Base-by-base conservation (phyloP, 164 flowering plant species). In the Taxillus chinensis region DNA sequence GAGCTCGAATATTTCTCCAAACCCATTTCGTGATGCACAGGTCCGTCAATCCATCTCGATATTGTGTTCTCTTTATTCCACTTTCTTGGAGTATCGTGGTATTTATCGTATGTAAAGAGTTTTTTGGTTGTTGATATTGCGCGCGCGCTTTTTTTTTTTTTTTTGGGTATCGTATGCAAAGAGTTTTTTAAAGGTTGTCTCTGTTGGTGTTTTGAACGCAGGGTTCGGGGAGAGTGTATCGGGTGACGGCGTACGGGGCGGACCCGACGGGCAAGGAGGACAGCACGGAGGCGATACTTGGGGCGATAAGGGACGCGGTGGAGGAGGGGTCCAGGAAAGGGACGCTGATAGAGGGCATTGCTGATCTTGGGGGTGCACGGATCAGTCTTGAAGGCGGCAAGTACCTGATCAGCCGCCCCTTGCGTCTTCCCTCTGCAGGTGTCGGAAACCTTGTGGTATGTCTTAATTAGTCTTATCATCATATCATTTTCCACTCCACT, bases 201-300 rank as follows among this genome's bases (percentile, higher is more conserved):
- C 14, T 63, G 62, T n/a, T 52, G 67, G 62, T 80, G 83, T 62
- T 13, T 0, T n/a, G n/a, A n/a, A n/a, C n/a, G n/a, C n/a, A n/a
- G n/a, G n/a, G n/a, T n/a, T n/a, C n/a, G n/a, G 59, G 85, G 12
- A 65, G 70, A 6, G 74, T 80, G 39, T 82, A 80, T 60, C 71
- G 38, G 3, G 90, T 77, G 56, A 87, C 86, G 7, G 41, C 71
- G 0, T 89, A 86, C 59, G 97, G 96, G 0, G 97, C 92, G 1
- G 99, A 95, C 67, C 96, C 97, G 14, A 82, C 92, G 0, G 97
- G 99, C 27, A 69, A 74, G 68, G 61, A 60, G 0, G 99, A 95
- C 68, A 95, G 97, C 69, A 84, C 95, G 3, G 85, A 82, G 0
- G 95, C 96, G 2, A 56, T 95, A 27, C 46, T 75, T 1, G 46